Conservation (phyloP, 495 filamentous ascomycete species). For the Oleoguttula mirabilis region DNA sequence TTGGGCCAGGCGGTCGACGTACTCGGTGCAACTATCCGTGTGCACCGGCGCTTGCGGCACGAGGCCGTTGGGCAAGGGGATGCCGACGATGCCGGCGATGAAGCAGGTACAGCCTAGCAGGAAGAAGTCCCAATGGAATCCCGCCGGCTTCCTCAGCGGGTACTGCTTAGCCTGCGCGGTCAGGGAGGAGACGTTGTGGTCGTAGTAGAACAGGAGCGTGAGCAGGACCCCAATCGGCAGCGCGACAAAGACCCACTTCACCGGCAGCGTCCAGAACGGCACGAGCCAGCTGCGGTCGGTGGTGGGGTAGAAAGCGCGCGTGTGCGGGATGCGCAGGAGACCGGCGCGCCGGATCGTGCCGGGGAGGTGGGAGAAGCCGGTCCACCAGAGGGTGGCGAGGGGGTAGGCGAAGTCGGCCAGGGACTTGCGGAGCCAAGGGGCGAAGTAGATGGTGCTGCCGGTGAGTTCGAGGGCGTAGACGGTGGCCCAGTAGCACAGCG, state of each 20-base stretch:
- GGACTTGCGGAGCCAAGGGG: slow-evolving; percentile 27
- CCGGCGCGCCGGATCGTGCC: slow-evolving; percentile 21
- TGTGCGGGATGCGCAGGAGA: slow-evolving; percentile 29
- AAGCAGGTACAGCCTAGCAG: slow-evolving; percentile 81
- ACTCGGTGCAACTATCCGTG: slow-evolving; percentile 39
- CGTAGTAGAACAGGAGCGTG: slow-evolving; percentile 85
- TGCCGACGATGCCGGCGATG: slow-evolving; percentile 68
- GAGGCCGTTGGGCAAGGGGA: slow-evolving; percentile 86
- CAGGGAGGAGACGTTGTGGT: slow-evolving; percentile 50
- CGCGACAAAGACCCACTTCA: slow-evolving; percentile 70
- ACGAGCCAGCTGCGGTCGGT: slow-evolving; percentile 70
- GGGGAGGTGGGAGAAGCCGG: slow-evolving; percentile 27
- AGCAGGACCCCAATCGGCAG: slow-evolving; percentile 78
- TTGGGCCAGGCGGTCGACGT: slow-evolving; percentile 13
- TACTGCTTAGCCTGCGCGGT: slow-evolving; percentile 91
- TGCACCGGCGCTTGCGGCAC: slow-evolving; percentile 78
- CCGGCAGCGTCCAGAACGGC: slow-evolving; percentile 70
- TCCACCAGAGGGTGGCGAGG: slow-evolving; percentile 30
- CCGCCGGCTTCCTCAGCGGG: slow-evolving; percentile 79
- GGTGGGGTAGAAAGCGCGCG: slow-evolving; percentile 67
- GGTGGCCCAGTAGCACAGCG: slow-evolving; percentile 28
- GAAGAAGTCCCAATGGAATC: slow-evolving; percentile 95
- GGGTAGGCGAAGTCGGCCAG: slow-evolving; percentile 34
- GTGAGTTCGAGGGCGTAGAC: slow-evolving; percentile 30
- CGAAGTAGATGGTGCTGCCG: slow-evolving; percentile 26